phyloP scores from a whole-genome alignment of 2,329 filamentous ascomycete species.

The Sphaceloma murrayae region DNA sequence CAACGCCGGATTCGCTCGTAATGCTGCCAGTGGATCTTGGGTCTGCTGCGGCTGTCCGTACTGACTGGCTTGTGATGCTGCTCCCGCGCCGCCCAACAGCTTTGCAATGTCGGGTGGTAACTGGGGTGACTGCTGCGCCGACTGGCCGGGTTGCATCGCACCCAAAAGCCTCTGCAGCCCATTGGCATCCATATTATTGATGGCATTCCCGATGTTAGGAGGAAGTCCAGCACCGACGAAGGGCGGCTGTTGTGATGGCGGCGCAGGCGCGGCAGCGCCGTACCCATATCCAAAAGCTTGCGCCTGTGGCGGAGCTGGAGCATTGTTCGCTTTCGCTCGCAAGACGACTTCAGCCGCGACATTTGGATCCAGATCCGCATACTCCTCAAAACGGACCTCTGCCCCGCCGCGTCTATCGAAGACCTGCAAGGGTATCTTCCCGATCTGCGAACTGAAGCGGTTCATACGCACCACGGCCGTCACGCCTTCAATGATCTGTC shows the following conservation, averaged over 20 bases:
- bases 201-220: slow-evolving; percentile 52
- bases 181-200: slow-evolving; percentile 58
- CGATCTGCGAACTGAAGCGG: slow-evolving; percentile 50
- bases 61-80: slow-evolving; percentile 19
- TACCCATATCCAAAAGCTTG: slow-evolving; percentile 23
- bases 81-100: slow-evolving; percentile 28
- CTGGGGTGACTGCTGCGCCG: slow-evolving; percentile 21
- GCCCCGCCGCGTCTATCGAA: slow-evolving; percentile 72
- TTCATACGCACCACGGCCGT: slow-evolving; percentile 73
- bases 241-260: slow-evolving; percentile 10
- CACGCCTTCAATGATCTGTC: slow-evolving; percentile 82
- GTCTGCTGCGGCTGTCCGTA: slow-evolving; percentile 26
- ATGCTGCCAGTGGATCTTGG: slow-evolving; percentile 26
- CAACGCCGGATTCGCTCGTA: slow-evolving; percentile 24
- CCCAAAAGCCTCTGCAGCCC: slow-evolving; percentile 62
- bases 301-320: slow-evolving; percentile 31
- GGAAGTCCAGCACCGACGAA: slow-evolving; percentile 19
- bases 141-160: slow-evolving; percentile 39
- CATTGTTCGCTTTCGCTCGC: slow-evolving; percentile 51
- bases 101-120: slow-evolving; percentile 29
- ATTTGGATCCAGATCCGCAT: slow-evolving; percentile 67
- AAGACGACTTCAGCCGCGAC: slow-evolving; percentile 74
- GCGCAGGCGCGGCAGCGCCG: slow-evolving; percentile 16
- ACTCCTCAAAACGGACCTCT: slow-evolving; percentile 74
- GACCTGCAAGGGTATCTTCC: slow-evolving; percentile 70